Base-by-base conservation (phyloP, 495 filamentous ascomycete species). In the Penicillium simplicissimum region DNA sequence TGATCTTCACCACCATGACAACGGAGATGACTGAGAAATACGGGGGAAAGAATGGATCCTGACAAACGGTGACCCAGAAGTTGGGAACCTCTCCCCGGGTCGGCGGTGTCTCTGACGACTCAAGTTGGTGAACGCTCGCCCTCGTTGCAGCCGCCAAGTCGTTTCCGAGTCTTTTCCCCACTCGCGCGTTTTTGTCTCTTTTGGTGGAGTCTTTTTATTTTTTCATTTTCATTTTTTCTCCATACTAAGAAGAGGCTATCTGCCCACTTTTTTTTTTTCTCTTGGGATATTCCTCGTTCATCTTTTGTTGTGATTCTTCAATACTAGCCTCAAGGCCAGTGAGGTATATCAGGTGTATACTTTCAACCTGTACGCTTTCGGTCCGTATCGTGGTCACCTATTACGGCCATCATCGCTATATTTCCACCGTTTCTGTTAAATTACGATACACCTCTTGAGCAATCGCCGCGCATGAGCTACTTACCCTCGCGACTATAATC, bases 121-220 rank as follows among this genome's bases (percentile, higher is more conserved):
- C 28, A 31, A 6, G 28, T 31, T 31, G 28, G 28, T 42, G 40
- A n/a, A 15, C 6, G n/a, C 21, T 31, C 13, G 14, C 21, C 23
- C 45, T 21, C 28, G 40, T 34, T 17, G 38, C 47, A 35, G 28
- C 23, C 55, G 23, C 47, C 14, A 43, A 38, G 59, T 52, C 38
- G 40, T 40, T 43, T 45, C 53, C 43, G 15, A 51, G 31, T 60
- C 43, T 34, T 48, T 40, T 43, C 52, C 53, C 43, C 28, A 51
- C 36, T 60, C 43, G 31, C 17, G 34, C 31, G 49, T 51, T 59
- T 51, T 61, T 49, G 52, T 36, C 49, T 35, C 40, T 43, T 57
- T 33, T 43, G 14, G 61, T 56, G 51, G 28, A 31, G 28, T 21
- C 8, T 19, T 55, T 36, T 45, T 42, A 42, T 49, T 37, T 43